Base-by-base conservation (phyloP, 2,329 filamentous ascomycete species). In the Nigrograna mackinnonii region DNA sequence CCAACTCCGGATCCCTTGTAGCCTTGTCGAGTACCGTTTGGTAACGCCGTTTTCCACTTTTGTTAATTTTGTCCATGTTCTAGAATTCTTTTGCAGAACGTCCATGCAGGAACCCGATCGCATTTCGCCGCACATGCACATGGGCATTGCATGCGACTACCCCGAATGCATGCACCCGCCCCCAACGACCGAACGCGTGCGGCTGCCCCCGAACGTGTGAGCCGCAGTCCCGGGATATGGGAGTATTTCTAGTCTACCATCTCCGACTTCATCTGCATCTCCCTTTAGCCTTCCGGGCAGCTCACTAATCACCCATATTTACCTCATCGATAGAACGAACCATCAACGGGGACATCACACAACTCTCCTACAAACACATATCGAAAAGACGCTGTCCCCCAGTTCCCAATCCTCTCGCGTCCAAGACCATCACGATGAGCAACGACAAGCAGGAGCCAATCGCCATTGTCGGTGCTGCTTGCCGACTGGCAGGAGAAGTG, bases 401-500 rank as follows among this genome's bases (percentile, higher is more conserved):
- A n/a, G n/a, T 34, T 34, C 31, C 31, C 31, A 12, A 12, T 16
- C 31, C 11, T 34, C 7, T 12, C 11, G 7, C 31, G 11, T 34
- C 16, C 9, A 7, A 9, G 31, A 34, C 31, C 31, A 34, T 17
- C 16, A 34, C 11, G 17, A 34, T 34, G 31, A 17, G 31, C 31
- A 17, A 22, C 17, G 34, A 36, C 19, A 30, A 28, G n/a, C 24
- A 28, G 31, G 44, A 49, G 35, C 46, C 46, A 17, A 49, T 49
- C 26, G 44, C 44, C 26, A 24, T 47, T 11, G 22, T 47, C 14
- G 44, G 44, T 4, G 42, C 57, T 18, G 57, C 60, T 9, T 69
- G 64, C 42, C 54, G 64, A 28, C 50, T 68, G 18, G 60, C 66
- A 7, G 63, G 64, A 21, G 55, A 33, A 17, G 31, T 33, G 16